Conservation (phyloP, 2,329 filamentous ascomycete species). For the Curvularia hawaiiensis region DNA sequence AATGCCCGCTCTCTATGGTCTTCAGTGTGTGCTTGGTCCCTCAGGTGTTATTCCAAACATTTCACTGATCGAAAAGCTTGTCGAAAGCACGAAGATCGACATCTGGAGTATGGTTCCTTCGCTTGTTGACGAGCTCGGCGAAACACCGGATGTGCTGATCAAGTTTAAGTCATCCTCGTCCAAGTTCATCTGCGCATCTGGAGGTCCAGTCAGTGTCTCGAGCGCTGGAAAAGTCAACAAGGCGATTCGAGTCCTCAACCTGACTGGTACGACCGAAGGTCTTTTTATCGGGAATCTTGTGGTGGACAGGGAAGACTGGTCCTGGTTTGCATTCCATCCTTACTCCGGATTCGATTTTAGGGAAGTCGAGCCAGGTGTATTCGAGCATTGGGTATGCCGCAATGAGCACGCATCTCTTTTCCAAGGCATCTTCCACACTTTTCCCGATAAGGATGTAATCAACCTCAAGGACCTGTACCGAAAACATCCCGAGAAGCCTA, state of each 20-base stretch:
- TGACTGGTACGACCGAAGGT: conserved; percentile 32
- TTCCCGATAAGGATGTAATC: conserved; percentile 19
- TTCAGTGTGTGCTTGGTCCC: conserved; percentile 48
- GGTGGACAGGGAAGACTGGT: conserved; percentile 24
- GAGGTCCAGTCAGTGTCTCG: conserved; percentile 31
- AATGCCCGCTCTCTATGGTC: conserved; percentile 44
- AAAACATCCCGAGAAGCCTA: conserved; percentile 24
- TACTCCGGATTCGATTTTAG: conserved; percentile 31
- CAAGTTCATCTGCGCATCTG: conserved; percentile 43
- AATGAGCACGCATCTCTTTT: conserved; percentile 30
- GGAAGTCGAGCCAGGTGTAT: conserved; percentile 30
- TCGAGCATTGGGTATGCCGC: conserved; percentile 47
- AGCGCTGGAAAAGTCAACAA: conserved; percentile 26
- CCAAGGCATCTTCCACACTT: conserved; percentile 32
- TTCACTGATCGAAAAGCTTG: conserved; percentile 42
- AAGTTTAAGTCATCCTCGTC: conserved; percentile 19
- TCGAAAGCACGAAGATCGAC: conserved; percentile 41
- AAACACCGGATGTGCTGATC: conserved; percentile 25
- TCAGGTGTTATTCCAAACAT: conserved; percentile 45
- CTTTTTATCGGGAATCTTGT: conserved; percentile 28
- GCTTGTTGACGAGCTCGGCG: conserved; percentile 31
- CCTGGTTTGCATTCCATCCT: conserved; percentile 32
- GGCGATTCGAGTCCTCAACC: conserved; percentile 23
- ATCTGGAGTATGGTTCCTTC: conserved; percentile 32
- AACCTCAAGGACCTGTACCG: conserved; percentile 31